Base-by-base conservation (phyloP, 352 stramenopile species). In the Phytophthora macrochlamydospora region DNA sequence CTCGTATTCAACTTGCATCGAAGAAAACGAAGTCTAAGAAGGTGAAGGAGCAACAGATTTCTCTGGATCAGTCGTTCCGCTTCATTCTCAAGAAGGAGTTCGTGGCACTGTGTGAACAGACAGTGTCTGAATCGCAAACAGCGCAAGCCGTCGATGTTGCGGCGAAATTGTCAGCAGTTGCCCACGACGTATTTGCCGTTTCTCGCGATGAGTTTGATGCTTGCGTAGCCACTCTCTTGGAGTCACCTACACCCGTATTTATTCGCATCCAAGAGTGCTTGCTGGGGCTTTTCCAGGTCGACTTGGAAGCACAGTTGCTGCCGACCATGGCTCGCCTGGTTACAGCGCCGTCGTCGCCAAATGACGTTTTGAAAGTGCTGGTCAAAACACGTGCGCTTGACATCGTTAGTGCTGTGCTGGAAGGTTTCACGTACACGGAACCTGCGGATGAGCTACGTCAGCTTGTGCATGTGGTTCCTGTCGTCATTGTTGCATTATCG, bases 31-130 rank as follows among this genome's bases (percentile, higher is more conserved):
- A 71, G 33, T 65, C 69, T 29, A 86, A 83, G 60, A 75, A 70
- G 28, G 43, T 61, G 31, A 78, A 76, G 53, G 76, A 83, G 18
- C 66, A 91, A 18, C 62, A 73, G 3, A 29, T 53, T 12, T 73
- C 71, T 11, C 54, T 92, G 2, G 72, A 90, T 30, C 68, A 83
- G 45, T 78, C 74, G 0, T 79, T 92, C 42, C 71, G 81, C 7
- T 78, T 78, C 48, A 69, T 93, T 5, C 65, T 89, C 1, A 88
- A 90, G 59, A 81, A 86, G n/a, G 83, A 92, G 45, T 93, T 93
- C 45, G 73, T 71, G 3, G 57, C 62, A 3, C 24, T 86, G 14
- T 92, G 69, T 63, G 75, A 85, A 14, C 42, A 61, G 53, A 50
- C 30, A 1, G 50, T 50, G 18, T 72, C 67, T 2, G 64, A 78